Conservation (phyloP, 148 eudicot species). For the Drosera capensis region DNA sequence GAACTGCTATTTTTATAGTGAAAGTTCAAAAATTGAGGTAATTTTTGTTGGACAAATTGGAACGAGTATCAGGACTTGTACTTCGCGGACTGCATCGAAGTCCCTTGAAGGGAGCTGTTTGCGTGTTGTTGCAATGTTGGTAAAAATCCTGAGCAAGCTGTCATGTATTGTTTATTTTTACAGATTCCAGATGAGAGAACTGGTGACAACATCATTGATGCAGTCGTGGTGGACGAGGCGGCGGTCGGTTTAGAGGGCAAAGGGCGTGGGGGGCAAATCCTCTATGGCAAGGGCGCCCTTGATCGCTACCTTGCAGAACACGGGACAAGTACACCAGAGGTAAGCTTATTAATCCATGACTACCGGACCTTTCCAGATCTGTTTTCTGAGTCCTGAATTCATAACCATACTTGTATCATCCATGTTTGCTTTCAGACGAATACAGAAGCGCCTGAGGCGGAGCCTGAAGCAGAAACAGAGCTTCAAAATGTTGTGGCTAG, state of each 20-base stretch:
- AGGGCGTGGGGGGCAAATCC: conserved; percentile 68
- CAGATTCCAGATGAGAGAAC: conserved; percentile 94
- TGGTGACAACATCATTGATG: conserved; percentile 67
- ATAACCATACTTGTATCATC: background rate
- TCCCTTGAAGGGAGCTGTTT: background rate
- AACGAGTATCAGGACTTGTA: no score
- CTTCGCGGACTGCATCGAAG: background rate
- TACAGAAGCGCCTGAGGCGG: conserved; percentile 33
- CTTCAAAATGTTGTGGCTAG: conserved; percentile 73
- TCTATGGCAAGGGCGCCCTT: conserved; percentile 63
- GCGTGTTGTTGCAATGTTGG: background rate
- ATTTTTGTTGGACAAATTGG: no score
- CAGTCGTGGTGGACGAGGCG: conserved; percentile 79
- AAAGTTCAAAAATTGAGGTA: no score
- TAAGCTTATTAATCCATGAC: background rate
- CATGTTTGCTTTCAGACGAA: background rate
- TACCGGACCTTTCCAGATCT: background rate
- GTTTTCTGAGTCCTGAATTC: background rate
- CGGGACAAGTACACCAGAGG: conserved; percentile 21
- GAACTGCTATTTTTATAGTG: no score
- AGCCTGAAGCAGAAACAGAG: conserved; percentile 53
- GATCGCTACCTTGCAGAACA: conserved; percentile 42
- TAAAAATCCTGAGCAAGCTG: background rate
- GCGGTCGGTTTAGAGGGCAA: conserved; percentile 54
- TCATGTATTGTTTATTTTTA: background rate